Conservation (phyloP, 192 early-diverging fungal species). For the Allomyces arbusculus region DNA sequence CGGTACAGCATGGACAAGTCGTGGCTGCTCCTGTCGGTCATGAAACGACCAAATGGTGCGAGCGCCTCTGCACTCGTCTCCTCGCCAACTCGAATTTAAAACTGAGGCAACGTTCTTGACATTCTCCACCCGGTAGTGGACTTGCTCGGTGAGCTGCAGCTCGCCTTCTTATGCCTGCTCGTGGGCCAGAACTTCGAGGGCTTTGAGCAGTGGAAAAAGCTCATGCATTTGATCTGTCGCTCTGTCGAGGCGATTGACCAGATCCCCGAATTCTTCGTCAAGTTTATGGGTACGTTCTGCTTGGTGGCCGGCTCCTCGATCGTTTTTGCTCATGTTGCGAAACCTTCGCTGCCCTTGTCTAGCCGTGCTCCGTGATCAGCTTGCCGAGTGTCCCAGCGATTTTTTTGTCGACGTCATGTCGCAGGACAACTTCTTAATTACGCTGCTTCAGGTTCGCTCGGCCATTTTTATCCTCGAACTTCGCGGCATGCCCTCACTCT, state of each 20-base stretch:
- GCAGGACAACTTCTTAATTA: slow-evolving; percentile 36
- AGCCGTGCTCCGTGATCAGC: slow-evolving; percentile 33
- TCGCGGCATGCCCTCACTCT: slow-evolving; percentile 8
- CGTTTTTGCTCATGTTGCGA: slow-evolving; percentile 12
- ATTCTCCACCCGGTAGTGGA: slow-evolving; percentile 9
- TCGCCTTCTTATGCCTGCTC: slow-evolving; percentile 57
- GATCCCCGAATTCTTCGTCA: slow-evolving; percentile 21
- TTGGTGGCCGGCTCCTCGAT: slow-evolving; percentile 7
- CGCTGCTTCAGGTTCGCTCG: slow-evolving; percentile 20
- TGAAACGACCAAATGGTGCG: slow-evolving; percentile 21
- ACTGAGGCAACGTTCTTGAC: neutral
- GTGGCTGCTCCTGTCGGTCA: slow-evolving; percentile 45
- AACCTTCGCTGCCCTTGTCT: neutral
- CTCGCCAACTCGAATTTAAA: neutral
- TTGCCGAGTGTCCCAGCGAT: slow-evolving; percentile 47
- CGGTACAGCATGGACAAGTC: slow-evolving; percentile 76
- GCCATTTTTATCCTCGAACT: neutral
- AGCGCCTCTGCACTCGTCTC: neutral
- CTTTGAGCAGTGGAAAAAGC: slow-evolving; percentile 67
- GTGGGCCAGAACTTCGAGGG: slow-evolving; percentile 66
- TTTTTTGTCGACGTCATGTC: slow-evolving; percentile 47
- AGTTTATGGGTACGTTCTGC: slow-evolving; percentile 23
- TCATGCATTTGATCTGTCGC: slow-evolving; percentile 47
- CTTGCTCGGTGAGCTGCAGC: slow-evolving; percentile 61
- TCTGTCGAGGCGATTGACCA: slow-evolving; percentile 36